A percentile compares a stretch with the other conserved stretches of the same genome.
Evolutionary conservation across 805 yeast genomes (phyloP).

Genomic region (Yarrowia keelungensis): DNA sequence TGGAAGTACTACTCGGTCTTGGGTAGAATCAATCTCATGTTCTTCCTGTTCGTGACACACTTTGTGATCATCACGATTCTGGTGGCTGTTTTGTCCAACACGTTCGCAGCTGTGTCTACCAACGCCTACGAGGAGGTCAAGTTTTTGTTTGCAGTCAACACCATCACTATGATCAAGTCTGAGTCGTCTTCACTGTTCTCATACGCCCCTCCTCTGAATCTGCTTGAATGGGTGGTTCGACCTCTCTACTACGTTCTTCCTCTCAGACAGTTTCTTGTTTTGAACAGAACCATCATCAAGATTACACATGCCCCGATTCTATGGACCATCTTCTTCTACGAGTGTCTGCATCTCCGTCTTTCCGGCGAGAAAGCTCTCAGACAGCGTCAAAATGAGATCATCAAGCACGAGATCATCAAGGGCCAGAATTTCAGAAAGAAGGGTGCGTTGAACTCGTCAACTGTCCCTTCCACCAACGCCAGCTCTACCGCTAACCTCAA

Average conservation of each 20-base stretch:
- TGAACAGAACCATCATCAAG: constrained; percentile 50
- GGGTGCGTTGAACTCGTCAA: neutral
- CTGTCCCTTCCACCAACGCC: constrained; percentile 6
- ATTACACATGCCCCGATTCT: constrained; percentile 52
- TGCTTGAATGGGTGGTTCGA: constrained; percentile 48
- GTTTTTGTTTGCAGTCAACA: constrained; percentile 51
- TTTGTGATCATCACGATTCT: constrained; percentile 62
- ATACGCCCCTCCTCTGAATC: constrained; percentile 51
- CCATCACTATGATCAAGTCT: constrained; percentile 51
- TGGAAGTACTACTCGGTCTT: constrained; percentile 58
- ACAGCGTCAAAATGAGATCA: constrained; percentile 22
- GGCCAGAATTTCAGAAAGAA: constrained; percentile 35
- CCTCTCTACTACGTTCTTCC: constrained; percentile 50
- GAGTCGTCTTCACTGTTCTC: constrained; percentile 51
- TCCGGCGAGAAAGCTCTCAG: constrained; percentile 30
- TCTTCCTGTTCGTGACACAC: constrained; percentile 62
- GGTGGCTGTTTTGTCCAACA: constrained; percentile 59
- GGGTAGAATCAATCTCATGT: constrained; percentile 58
- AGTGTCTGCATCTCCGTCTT: constrained; percentile 44
- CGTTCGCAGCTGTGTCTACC: constrained; percentile 49
- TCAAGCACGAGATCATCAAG: constrained; percentile 39
- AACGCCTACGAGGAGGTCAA: constrained; percentile 53
- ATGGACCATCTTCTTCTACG: constrained; percentile 49
- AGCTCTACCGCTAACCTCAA: neutral
- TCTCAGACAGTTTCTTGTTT: constrained; percentile 46